These are phyloP conservation scores for Nicotiana attenuata DNA, from an alignment of 257 asterid genomes.

Conservation along the genomic window DNA sequence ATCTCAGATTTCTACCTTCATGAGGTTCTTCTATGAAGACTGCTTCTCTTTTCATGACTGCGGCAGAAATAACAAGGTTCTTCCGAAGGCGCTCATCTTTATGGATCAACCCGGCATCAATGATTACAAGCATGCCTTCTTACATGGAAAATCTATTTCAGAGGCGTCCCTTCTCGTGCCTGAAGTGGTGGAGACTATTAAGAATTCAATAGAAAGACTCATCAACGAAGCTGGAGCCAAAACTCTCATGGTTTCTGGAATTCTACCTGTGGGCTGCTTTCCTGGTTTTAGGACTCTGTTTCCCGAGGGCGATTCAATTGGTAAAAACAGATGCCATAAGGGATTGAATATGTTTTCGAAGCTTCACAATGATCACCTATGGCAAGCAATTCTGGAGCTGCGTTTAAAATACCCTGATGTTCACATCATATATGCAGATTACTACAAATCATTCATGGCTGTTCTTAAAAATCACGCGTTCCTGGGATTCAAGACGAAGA, in stretches of 20 bases:
- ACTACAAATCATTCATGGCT: background rate
- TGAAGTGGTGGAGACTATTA: background rate
- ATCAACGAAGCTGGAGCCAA: background rate
- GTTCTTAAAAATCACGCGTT: background rate
- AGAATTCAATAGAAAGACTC: background rate
- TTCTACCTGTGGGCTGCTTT: background rate
- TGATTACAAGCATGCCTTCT: conserved; percentile 1
- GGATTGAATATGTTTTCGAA: background rate
- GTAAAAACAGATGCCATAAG: background rate
- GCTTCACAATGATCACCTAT: background rate
- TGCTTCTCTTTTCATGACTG: background rate
- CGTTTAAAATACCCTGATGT: background rate
- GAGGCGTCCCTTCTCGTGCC: background rate
- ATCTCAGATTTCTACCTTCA: background rate
- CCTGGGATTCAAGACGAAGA: background rate
- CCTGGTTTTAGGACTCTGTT: background rate
- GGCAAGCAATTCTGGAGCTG: background rate
- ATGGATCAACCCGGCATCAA: background rate
- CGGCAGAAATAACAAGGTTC: background rate
- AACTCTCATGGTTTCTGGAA: background rate
- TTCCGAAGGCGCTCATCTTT: background rate
- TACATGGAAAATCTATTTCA: background rate
- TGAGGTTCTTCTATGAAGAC: background rate
- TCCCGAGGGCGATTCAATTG: background rate
- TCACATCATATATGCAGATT: background rate